A percentile compares a stretch with the other conserved stretches of the same genome.
Conservation (phyloP, 176 grass and related monocot species). For the Eragrostis nindensis region DNA sequence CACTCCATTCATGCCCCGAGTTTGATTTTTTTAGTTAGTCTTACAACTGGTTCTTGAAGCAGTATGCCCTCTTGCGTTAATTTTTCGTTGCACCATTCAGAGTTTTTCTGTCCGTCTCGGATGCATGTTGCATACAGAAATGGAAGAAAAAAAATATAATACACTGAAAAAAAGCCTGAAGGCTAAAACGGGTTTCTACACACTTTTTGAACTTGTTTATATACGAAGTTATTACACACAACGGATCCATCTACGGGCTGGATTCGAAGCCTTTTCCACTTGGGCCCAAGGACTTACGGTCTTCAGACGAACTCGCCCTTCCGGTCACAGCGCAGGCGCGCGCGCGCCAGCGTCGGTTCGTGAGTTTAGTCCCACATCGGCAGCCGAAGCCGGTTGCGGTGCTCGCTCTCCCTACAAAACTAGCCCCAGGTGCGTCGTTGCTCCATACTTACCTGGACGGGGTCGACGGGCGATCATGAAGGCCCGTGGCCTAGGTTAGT, state of each 20-base stretch:
- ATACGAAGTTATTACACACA: no score
- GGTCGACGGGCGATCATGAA: constrained; percentile 38
- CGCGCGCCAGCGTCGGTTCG: background rate
- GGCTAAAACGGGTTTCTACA: no score
- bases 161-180: no score
- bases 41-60: background rate
- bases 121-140: background rate
- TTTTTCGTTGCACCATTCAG: no score
- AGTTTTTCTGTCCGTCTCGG: background rate
- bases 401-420: accelerated
- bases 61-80: background rate
- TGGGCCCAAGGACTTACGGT: no score
- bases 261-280: no score
- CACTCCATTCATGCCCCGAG: background rate
- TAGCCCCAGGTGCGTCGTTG: accelerated
- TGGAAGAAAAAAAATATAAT: no score
- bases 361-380: constrained; percentile 39
- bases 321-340: no score
- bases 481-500: constrained; percentile 39
- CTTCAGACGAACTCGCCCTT: no score
- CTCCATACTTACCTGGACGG: constrained; percentile 51
- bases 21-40: no score
- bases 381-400: accelerated
- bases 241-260: no score
- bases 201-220: no score